phyloP scores from a whole-genome alignment of 2,329 filamentous ascomycete genomes.

The Aspergillus tamarii region DNA sequence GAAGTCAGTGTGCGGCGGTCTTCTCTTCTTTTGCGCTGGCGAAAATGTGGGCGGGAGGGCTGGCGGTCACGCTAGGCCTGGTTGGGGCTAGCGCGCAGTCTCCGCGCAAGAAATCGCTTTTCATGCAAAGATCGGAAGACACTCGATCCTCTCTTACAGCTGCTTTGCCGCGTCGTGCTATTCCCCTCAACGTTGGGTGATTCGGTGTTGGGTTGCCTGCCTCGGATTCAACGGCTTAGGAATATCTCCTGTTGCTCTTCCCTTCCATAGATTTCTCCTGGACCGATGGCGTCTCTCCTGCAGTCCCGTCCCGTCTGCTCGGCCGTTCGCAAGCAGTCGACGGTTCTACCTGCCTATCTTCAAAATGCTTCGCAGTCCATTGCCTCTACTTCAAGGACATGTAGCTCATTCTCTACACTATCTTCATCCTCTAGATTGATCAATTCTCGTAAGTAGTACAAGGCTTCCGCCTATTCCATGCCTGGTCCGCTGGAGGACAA shows the following conservation, averaged over 20 bases:
- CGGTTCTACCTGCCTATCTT: conserved; percentile 32
- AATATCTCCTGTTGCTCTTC: not conserved
- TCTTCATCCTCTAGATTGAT: conserved; percentile 30
- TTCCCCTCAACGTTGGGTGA: conserved; percentile 6
- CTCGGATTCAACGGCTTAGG: conserved; percentile 2
- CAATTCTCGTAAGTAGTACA: conserved; percentile 34
- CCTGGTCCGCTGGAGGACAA: not conserved
- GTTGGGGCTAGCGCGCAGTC: conserved; percentile 27
- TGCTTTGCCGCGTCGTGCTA: not conserved
- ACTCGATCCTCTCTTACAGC: conserved; percentile 8
- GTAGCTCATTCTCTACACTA: conserved; percentile 35
- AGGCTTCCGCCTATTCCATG: conserved; percentile 14
- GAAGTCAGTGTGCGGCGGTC: conserved; percentile 28
- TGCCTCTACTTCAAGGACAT: conserved; percentile 33
- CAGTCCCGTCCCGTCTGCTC: conserved; percentile 35
- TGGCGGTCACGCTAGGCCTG: conserved; percentile 35
- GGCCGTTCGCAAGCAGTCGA: conserved; percentile 40
- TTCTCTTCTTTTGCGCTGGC: conserved; percentile 28
- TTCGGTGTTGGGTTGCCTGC: conserved; percentile 5
- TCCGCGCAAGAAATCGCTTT: conserved; percentile 30
- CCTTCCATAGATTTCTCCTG: conserved; percentile 17
- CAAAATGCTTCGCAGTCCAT: conserved; percentile 29
- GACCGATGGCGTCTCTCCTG: conserved; percentile 36
- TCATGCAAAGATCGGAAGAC: conserved; percentile 13
- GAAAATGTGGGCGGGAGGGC: conserved; percentile 38